Base-by-base conservation (phyloP, 2,329 filamentous ascomycete species). In the Diplodia seriata region DNA sequence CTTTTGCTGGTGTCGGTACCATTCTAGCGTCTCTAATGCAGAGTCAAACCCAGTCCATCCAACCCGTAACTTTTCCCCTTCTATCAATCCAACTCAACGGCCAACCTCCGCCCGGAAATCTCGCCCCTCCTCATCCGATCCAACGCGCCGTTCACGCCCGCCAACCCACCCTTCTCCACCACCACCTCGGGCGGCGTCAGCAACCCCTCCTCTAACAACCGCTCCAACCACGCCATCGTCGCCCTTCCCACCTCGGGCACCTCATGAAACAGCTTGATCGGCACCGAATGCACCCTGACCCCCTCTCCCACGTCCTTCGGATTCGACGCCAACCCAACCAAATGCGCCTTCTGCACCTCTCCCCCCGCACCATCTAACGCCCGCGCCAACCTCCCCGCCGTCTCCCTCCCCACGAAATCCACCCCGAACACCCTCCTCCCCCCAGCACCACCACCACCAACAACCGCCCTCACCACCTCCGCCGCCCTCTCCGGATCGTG, bases 231-330 rank as follows among this genome's bases (percentile, higher is more conserved):
- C 1, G 80, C 75, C 14, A 87, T 87, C 65, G 92, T 76, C 0
- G 82, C 82, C 70, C 88, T 84, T 0, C 91, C 91, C 0, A 93
- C 81, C 1, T 82, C 82, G 0, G 87, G 85, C 0, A 89, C 83
- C 69, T 90, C 87, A 73, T 94, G 91, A 73, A 92, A 93, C 5
- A 92, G 73, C 76, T 93, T 93, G 69, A 94, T 91, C 0, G 91
- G 91, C 0, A 93, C 88, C 0, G 83, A 87, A 73, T 92, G 90
- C 68, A 88, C 84, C 5, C 81, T 75, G 0, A 88, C 80, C 0
- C 83, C 83, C 0, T 80, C 78, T 0, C 77, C 76, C 1, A 78
- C 76, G 3, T 79, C 80, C 73, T 91, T 91, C 0, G 91, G 91
- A 2, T 91, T 71, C 0, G 90, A 90, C 0, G 87, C 87, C 55